Conservation (phyloP, 108 stramenopile species). For the Fragilariopsis cylindrus region DNA sequence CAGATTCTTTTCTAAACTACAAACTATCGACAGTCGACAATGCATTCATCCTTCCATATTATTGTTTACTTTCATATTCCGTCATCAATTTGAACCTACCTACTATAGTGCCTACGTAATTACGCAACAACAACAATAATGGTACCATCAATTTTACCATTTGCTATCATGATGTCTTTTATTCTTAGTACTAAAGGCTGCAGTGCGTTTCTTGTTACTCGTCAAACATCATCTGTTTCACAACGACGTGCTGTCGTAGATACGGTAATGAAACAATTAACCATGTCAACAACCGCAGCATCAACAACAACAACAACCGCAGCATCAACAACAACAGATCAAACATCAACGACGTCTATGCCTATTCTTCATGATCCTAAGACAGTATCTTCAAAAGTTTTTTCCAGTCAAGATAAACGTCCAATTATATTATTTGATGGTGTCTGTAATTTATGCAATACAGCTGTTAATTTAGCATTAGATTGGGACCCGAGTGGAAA, state of each 20-base stretch:
- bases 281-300: neutral
- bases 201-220: neutral
- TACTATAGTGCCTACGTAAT: too few species aligned
- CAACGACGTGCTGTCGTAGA: too few species aligned
- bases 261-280: neutral
- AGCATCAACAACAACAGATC: neutral
- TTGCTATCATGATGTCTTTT: neutral
- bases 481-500: constrained; percentile 71
- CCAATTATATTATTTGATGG: constrained; percentile 82
- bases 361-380: constrained; percentile 12
- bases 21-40: too few species aligned
- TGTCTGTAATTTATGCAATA: constrained; percentile 78
- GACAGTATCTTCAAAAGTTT: constrained; percentile 47
- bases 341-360: neutral
- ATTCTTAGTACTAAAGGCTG: neutral
- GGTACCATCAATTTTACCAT: too few species aligned
- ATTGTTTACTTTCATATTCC: too few species aligned
- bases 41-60: too few species aligned
- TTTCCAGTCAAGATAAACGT: constrained; percentile 43
- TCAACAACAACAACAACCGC: neutral
- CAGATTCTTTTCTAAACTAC: too few species aligned
- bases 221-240: too few species aligned
- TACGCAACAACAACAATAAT: too few species aligned
- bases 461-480: constrained; percentile 64
- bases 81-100: too few species aligned